These are phyloP conservation scores for Crithidia acanthocephali DNA, from an alignment of 208 protist species.

Conservation along the genomic window DNA sequence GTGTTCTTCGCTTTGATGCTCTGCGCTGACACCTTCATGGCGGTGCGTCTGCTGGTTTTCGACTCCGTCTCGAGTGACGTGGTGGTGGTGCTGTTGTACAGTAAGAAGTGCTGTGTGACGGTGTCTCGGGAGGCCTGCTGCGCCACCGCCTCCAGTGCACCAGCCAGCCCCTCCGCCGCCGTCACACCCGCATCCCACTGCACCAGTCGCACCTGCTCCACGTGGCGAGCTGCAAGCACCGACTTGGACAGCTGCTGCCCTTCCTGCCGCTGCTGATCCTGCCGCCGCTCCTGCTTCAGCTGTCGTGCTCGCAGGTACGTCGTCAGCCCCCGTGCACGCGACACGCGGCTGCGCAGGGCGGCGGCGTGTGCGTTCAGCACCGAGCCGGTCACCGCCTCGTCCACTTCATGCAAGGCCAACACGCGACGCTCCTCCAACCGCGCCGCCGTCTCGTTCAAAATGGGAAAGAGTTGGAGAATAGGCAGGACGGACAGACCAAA, in stretches of 20 bases:
- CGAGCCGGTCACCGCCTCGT: constrained; percentile 6
- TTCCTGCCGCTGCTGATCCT: background rate
- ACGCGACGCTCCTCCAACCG: constrained; percentile 14
- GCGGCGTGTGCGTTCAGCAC: constrained; percentile 13
- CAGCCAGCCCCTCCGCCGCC: background rate
- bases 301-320: background rate
- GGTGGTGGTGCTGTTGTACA: background rate
- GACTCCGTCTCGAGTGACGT: no score
- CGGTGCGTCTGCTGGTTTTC: no score
- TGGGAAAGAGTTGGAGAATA: constrained; percentile 22
- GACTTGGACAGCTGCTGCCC: background rate
- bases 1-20: no score
- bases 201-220: background rate
- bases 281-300: background rate
- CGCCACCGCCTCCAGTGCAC: background rate
- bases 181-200: background rate
- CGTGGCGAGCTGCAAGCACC: background rate
- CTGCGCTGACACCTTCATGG: no score
- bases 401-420: background rate
- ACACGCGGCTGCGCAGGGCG: constrained; percentile 3
- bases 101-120: background rate
- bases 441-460: constrained; percentile 26
- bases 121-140: background rate
- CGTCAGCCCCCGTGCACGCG: background rate
- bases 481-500: background rate